These are phyloP conservation scores for Botryotinia calthae DNA, from an alignment of 2,329 filamentous ascomycete genomes.

Conservation along the genomic window DNA sequence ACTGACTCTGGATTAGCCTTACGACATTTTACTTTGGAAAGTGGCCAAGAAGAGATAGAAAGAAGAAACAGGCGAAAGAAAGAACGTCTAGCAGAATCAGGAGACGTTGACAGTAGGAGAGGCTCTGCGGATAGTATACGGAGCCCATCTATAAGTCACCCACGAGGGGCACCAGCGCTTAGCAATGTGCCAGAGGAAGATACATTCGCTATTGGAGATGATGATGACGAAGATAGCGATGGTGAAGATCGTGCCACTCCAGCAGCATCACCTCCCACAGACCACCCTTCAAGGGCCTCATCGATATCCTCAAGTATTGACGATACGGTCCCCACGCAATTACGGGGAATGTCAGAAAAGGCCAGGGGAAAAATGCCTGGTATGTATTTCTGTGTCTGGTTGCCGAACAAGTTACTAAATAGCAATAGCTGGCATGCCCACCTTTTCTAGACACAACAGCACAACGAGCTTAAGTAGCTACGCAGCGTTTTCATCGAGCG, in stretches of 20 bases:
- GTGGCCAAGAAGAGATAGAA: constrained; percentile 87
- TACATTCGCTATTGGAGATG: constrained; percentile 85
- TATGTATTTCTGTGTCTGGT: constrained; percentile 22
- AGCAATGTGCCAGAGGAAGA: constrained; percentile 75
- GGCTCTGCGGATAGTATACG: constrained; percentile 67
- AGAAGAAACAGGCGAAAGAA: constrained; percentile 70
- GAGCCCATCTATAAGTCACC: constrained; percentile 56
- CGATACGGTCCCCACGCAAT: constrained; percentile 76
- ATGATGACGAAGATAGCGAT: constrained; percentile 60
- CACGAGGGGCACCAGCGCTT: constrained; percentile 54
- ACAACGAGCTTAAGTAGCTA: constrained; percentile 73
- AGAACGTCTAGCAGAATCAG: constrained; percentile 52
- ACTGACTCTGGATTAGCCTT: constrained; percentile 49
- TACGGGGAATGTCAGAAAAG: constrained; percentile 95
- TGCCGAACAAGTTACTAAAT: constrained; percentile 22
- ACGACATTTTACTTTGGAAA: constrained; percentile 85
- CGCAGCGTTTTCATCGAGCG: constrained; percentile 55
- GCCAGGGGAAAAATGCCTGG: constrained; percentile 88
- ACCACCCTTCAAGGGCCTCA: constrained; percentile 62
- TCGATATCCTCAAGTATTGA: constrained; percentile 67
- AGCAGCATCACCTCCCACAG: constrained; percentile 62
- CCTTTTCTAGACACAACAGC: constrained; percentile 88
- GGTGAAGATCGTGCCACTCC: constrained; percentile 54
- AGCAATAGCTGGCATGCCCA: constrained; percentile 61
- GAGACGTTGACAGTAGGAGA: constrained; percentile 47